Base-by-base conservation (phyloP, 2,329 filamentous ascomycete genomes). In the Diaporthe vexans region DNA sequence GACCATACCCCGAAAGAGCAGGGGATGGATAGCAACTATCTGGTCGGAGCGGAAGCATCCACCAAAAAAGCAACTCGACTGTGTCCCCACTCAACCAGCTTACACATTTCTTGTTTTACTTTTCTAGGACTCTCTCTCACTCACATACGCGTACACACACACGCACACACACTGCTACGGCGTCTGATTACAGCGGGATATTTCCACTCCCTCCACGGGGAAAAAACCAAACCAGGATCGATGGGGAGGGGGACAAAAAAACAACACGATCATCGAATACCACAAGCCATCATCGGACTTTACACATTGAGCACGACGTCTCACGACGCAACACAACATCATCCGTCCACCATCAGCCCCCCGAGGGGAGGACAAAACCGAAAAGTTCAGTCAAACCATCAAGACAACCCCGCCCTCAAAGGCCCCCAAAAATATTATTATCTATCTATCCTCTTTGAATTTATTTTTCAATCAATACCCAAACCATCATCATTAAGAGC, bases 201-300 rank as follows among this genome's bases (percentile, higher is more conserved):
- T 65, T 29, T 54, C 37, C 46, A 48, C 54, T 72, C 74, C 74
- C 74, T 74, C 72, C 74, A 74, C 74, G 37, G 74, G 74, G 74
- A n/a, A 72, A 72, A 40, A 43, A 43, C 40, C 40, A 17, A 43
- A 43, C 35, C 6, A 24, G 29, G 35, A 37, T 24, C 21, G 17
- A 58, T 43, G 58, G 17, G 17, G 24, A 26, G 21, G 17, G 19
- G 46, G 7, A n/a, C 40, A 73, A 68, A 40, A 21, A 35, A 33
- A 52, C 29, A 52, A 72, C 46, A 57, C 73, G 29, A 40, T 13
- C 52, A 69, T 46, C n/a, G 43, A 56, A 52, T 43, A 43, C 40
- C 40, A 43, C 40, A 17, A 43, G 15, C 40, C 40, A 43, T 43
- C 40, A 69, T 46, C 29, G 43, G 70, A 58, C 43, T 46, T 52